Conservation (phyloP, 495 filamentous ascomycete species). For the Chaetomium tenue region DNA sequence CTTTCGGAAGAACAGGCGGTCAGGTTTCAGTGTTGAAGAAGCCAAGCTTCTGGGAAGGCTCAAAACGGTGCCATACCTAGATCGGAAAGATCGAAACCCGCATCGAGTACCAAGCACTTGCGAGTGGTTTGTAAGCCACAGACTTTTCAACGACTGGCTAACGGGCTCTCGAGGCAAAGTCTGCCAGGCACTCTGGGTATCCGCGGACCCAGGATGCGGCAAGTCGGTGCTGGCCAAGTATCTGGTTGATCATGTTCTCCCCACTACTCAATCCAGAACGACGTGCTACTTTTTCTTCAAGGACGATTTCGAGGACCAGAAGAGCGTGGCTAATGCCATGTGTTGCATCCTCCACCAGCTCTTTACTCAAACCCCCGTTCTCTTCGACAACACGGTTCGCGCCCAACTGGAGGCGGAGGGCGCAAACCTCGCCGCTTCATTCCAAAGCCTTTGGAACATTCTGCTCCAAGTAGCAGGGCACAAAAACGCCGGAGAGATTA, state of each 20-base stretch:
- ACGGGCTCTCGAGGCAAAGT: constrained; percentile 10
- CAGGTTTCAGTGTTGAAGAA: neutral
- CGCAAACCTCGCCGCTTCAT: neutral
- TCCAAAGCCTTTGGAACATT: neutral
- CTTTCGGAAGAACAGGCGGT: neutral
- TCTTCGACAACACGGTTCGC: constrained; percentile 36
- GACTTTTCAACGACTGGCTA: constrained; percentile 38
- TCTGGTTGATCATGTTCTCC: constrained; percentile 42
- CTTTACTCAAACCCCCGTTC: constrained; percentile 34
- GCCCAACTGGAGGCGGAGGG: constrained; percentile 10
- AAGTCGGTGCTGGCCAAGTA: constrained; percentile 53
- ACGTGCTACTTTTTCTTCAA: constrained; percentile 61
- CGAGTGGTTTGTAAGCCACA: constrained; percentile 42
- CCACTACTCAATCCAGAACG: constrained; percentile 24
- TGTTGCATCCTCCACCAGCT: constrained; percentile 52
- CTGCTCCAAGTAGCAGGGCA: constrained; percentile 25
- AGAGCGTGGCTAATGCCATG: constrained; percentile 40
- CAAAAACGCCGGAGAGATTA: constrained; percentile 43
- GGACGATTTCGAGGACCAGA: constrained; percentile 50
- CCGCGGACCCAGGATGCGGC: constrained; percentile 56
- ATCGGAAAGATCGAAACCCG: constrained; percentile 45
- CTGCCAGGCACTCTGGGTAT: constrained; percentile 46
- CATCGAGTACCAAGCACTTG: constrained; percentile 41
- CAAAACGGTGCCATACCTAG: constrained; percentile 32
- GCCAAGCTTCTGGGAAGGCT: constrained; percentile 22